phyloP scores from a whole-genome alignment of 225 moss, liverwort and hornwort species.

The Pleurozium schreberi region DNA sequence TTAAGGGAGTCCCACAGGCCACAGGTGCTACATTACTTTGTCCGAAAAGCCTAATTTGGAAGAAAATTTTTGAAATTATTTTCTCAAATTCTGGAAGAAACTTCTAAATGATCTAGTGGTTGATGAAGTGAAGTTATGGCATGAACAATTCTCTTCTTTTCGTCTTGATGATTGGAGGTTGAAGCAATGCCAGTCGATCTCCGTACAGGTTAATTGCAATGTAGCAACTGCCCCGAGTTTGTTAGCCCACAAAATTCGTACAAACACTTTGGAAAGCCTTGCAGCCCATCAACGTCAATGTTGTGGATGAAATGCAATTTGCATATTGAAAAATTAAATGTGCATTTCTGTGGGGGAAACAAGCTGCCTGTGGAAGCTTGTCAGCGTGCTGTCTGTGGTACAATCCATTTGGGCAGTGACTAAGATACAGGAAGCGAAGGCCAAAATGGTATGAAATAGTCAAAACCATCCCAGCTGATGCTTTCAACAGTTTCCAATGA shows the following conservation, averaged over 20 bases:
- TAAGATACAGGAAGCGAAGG: neutral
- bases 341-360: neutral
- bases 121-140: neutral
- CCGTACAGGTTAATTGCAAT: no score
- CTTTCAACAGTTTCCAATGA: neutral
- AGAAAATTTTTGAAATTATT: neutral
- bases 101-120: neutral
- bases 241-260: neutral
- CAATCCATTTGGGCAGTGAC: neutral
- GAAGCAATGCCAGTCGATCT: no score
- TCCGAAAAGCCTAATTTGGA: neutral
- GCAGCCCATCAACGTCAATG: neutral
- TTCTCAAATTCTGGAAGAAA: neutral
- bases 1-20: neutral
- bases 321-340: neutral
- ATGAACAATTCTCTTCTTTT: no score
- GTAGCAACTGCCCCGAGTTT: no score
- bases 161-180: no score
- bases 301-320: neutral
- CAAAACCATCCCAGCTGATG: neutral
- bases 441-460: neutral
- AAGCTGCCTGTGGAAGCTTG: neutral
- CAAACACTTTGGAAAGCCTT: neutral
- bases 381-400: neutral
- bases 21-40: no score